These are phyloP conservation scores for Picea abies DNA, from an alignment of 83 land plant species.

Conservation along the genomic window DNA sequence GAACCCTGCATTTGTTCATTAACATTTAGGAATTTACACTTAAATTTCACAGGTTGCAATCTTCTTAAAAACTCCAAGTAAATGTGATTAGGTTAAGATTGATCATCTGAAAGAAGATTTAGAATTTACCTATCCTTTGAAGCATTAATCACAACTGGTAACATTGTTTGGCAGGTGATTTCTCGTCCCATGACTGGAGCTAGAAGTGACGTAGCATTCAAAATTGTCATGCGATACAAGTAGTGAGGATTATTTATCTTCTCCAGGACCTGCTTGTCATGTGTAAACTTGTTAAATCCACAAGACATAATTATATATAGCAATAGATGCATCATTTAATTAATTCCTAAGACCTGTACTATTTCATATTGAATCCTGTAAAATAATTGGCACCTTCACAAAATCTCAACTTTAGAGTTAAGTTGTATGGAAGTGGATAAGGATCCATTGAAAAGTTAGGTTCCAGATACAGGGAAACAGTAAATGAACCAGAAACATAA, in stretches of 20 bases:
- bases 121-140: conserved; percentile 83
- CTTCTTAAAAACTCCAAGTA: neutral
- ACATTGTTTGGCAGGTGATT: conserved; percentile 80
- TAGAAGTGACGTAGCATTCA: conserved; percentile 82
- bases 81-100: neutral
- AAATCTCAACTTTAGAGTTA: too few species aligned
- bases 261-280: conserved; percentile 70
- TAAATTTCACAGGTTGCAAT: neutral
- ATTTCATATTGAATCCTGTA: neutral
- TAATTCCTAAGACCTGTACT: neutral
- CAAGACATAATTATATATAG: neutral
- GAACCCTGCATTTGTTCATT: conserved; percentile 61
- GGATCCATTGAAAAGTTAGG: too few species aligned
- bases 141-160: conserved; percentile 90
- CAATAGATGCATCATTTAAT: neutral
- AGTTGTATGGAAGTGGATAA: too few species aligned
- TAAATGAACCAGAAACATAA: too few species aligned
- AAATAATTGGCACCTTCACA: too few species aligned
- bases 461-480: neutral
- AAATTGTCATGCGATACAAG: conserved; percentile 90
- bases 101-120: neutral
- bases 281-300: neutral
- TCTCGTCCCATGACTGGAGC: conserved; percentile 97
- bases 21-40: neutral
- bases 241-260: conserved; percentile 92